Evolutionary conservation across 2,329 filamentous ascomycete species (phyloP).

Genomic region (Fusarium zealandicum): DNA sequence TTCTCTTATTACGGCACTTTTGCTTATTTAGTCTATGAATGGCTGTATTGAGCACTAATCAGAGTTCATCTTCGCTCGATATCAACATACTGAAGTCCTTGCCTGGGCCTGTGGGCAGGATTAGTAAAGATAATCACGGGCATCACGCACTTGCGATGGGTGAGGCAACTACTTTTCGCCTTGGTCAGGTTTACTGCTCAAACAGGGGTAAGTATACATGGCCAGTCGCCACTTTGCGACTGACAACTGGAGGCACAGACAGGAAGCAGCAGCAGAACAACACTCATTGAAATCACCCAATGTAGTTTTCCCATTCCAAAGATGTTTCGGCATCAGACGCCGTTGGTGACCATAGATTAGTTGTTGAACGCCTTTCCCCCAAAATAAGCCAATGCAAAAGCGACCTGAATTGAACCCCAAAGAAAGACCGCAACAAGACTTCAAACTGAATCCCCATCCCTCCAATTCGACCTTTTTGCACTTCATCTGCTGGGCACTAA

Average conservation of each 20-base stretch:
- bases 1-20: neutral
- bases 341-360: conserved; percentile 12
- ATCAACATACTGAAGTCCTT: neutral
- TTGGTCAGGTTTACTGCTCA: too few species aligned
- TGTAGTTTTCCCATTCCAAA: conserved; percentile 16
- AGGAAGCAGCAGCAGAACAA: neutral
- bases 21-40: neutral
- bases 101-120: neutral
- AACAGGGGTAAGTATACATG: too few species aligned
- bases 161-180: neutral
- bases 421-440: neutral
- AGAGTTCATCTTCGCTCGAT: neutral
- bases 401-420: neutral
- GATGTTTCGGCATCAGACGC: conserved; percentile 24
- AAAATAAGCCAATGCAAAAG: conserved; percentile 12
- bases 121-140: neutral
- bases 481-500: neutral
- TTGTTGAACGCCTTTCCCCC: conserved; percentile 23
- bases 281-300: conserved; percentile 2
- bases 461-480: conserved; percentile 1
- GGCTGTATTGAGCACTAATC: too few species aligned
- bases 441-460: neutral
- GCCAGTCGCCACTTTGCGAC: conserved; percentile 24
- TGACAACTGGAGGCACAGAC: neutral
- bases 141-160: neutral